phyloP scores from a whole-genome alignment of 2,329 filamentous ascomycete species.

The Thielaviopsis euricoi region DNA sequence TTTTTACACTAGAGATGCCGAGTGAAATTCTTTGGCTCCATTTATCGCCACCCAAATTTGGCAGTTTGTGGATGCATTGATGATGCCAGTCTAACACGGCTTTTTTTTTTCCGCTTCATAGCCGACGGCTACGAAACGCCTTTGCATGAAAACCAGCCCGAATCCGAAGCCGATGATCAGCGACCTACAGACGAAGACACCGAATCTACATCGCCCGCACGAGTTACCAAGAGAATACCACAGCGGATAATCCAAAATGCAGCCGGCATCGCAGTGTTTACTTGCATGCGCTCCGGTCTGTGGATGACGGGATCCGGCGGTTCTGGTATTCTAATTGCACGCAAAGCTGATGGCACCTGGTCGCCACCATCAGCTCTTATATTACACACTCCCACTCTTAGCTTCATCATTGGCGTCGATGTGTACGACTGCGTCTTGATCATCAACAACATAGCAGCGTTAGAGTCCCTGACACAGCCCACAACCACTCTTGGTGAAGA shows the following conservation, averaged over 20 bases:
- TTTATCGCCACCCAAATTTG: not conserved
- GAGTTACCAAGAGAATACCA: slow-evolving; percentile 60
- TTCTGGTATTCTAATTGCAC: slow-evolving; percentile 70
- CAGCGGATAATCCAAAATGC: slow-evolving; percentile 72
- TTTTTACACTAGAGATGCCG: not conserved
- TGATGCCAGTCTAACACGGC: not conserved
- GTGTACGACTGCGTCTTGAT: slow-evolving; percentile 93
- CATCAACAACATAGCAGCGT: slow-evolving; percentile 70
- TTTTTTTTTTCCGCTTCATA: slow-evolving; percentile 16
- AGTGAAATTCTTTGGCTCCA: not conserved
- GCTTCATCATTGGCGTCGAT: slow-evolving; percentile 81
- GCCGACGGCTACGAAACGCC: slow-evolving; percentile 40
- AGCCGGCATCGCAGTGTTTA: slow-evolving; percentile 83
- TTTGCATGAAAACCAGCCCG: slow-evolving; percentile 21
- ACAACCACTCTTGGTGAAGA: slow-evolving; percentile 70
- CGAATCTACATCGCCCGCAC: slow-evolving; percentile 37
- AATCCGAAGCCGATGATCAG: slow-evolving; percentile 15
- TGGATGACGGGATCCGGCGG: slow-evolving; percentile 87
- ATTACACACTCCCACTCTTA: slow-evolving; percentile 74
- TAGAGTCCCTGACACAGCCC: slow-evolving; percentile 69
- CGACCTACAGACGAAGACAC: slow-evolving; percentile 20
- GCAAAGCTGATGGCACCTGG: slow-evolving; percentile 76
- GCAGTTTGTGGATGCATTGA: not conserved
- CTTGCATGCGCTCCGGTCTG: slow-evolving; percentile 82
- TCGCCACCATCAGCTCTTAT: slow-evolving; percentile 82